phyloP scores from a whole-genome alignment of 179 eudicot species.

The Actinidia chinensis region DNA sequence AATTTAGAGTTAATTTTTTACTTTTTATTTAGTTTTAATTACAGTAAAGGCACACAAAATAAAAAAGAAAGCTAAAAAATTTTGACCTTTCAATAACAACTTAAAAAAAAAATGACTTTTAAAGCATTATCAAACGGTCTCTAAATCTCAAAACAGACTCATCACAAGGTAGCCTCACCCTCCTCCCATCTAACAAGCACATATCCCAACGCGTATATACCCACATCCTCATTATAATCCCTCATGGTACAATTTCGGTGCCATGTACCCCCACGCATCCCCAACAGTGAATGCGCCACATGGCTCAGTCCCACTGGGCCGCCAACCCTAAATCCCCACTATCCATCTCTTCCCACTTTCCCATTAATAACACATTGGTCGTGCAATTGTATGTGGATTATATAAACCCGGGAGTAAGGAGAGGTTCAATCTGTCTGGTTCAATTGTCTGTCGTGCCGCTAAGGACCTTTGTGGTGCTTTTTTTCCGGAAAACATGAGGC shows the following conservation, averaged over 20 bases:
- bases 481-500: conserved; percentile 68
- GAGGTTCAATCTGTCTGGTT: conserved; percentile 69
- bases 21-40: no score
- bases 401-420: conserved; percentile 77
- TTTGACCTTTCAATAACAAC: no score
- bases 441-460: conserved; percentile 71
- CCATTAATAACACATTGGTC: conserved; percentile 79
- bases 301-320: conserved; percentile 66
- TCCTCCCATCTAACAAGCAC: no score
- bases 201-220: conserved; percentile 76
- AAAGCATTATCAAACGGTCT: no score
- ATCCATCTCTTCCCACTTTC: conserved; percentile 72
- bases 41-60: no score
- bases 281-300: conserved; percentile 65
- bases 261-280: conserved; percentile 87
- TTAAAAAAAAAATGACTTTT: no score
- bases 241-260: conserved; percentile 78
- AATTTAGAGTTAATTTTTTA: no score
- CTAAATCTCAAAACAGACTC: no score
- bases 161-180: no score
- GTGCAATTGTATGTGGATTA: conserved; percentile 78
- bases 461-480: conserved; percentile 65
- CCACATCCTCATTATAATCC: conserved; percentile 70
- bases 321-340: conserved; percentile 83
- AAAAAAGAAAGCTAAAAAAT: no score